Conservation (phyloP, 352 stramenopile genomes). For the Globisporangium sylvaticum region DNA sequence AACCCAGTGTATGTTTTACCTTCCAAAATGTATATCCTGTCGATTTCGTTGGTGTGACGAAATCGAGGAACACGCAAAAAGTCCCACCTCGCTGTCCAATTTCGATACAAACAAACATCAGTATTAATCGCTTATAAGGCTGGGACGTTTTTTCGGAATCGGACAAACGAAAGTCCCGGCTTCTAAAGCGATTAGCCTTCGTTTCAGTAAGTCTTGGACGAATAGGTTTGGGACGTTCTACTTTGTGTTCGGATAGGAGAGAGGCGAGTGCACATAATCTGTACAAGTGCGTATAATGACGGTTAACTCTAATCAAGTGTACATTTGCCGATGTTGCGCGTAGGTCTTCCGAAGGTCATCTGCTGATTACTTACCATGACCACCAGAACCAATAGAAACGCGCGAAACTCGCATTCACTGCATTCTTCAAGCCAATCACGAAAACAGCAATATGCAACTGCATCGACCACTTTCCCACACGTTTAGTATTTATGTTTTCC, state of each 20-base stretch:
- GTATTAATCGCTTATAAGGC: background rate
- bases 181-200: no score
- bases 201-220: no score
- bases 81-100: no score
- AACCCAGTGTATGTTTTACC: no score
- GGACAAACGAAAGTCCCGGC: background rate
- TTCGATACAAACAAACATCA: no score
- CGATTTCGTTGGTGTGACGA: no score
- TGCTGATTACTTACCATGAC: constrained; percentile 4
- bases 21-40: no score
- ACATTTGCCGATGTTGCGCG: constrained; percentile 6
- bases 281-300: background rate
- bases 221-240: no score
- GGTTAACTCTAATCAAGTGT: background rate
- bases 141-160: no score
- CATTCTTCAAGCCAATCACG: constrained; percentile 6
- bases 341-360: background rate
- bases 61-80: no score
- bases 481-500: background rate
- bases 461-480: background rate
- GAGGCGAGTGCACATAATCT: no score
- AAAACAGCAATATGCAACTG: background rate
- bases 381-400: constrained; percentile 11
- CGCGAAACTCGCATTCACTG: constrained; percentile 9
- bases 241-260: no score